Conservation (phyloP, 768 basidiomycete species). For the Kwoniella bestiolae region DNA sequence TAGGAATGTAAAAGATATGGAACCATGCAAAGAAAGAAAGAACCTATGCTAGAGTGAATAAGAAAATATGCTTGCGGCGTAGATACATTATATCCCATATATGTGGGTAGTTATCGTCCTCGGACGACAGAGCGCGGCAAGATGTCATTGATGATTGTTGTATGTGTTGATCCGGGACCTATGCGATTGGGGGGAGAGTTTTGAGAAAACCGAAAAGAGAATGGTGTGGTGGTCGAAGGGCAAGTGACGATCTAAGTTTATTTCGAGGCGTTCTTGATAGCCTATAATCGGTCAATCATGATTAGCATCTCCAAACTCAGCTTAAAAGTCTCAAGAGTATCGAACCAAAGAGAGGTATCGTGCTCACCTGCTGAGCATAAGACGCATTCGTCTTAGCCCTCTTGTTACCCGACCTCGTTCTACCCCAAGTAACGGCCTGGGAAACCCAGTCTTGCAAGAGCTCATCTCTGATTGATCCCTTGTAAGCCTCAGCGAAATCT, state of each 20-base stretch:
- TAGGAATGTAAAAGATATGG: not conserved
- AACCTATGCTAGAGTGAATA: not conserved
- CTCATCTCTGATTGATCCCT: conserved; percentile 76
- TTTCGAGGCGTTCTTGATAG: conserved; percentile 42
- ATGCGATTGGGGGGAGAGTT: conserved; percentile 8
- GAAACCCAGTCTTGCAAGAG: conserved; percentile 78
- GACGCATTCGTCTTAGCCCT: conserved; percentile 38
- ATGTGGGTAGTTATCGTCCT: conserved; percentile 33
- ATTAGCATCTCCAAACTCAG: too few species aligned
- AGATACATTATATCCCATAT: conserved; percentile 1
- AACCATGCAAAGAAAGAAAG: not conserved
- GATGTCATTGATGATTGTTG: conserved; percentile 7
- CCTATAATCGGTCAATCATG: conserved; percentile 21
- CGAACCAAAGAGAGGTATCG: not conserved
- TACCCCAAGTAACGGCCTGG: conserved; percentile 41
- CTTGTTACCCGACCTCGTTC: conserved; percentile 34
- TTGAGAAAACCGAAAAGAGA: not conserved
- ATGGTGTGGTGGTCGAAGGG: not conserved
- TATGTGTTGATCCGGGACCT: conserved; percentile 14
- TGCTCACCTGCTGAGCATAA: conserved; percentile 48
- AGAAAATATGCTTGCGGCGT: conserved; percentile 7
- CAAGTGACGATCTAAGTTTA: conserved; percentile 3
- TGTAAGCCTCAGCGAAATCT: conserved; percentile 85
- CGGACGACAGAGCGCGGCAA: conserved; percentile 53
- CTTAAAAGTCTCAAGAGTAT: too few species aligned